Evolutionary conservation across 2,329 filamentous ascomycete genomes (phyloP), one percentile per base, ranked within the genome.

Genomic region (Teratosphaeria nubilosa): DNA sequence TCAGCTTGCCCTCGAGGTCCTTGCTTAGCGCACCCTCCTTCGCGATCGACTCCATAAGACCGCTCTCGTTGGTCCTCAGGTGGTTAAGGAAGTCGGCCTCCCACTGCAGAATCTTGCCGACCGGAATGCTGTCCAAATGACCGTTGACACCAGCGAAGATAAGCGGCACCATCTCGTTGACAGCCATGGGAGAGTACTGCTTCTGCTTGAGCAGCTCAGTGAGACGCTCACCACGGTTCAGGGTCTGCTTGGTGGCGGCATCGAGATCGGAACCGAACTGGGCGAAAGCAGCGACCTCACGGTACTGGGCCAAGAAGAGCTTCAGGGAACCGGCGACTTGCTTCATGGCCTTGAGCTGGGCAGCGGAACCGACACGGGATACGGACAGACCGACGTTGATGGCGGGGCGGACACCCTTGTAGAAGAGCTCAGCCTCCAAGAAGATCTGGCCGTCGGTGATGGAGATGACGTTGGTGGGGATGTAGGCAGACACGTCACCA

Each of bases 341-440:
- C 87, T 99, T 99, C 94, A 99, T 99, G 81, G 94, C 91, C 90
- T 97, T 99, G 78, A 97, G 86, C 86, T 99, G 94, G 76, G 94
- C 94, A 77, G 94, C 90, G 74, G 94, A 99, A 77, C 94, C 94
- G 87, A 99, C 94, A 90, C 94, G 94, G 70, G 94, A 99, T 72
- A 99, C 94, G 73, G 94, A 99, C 71, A 99, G 90, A 94, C 94
- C 94, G 88, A 99, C 94, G 86, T 99, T 99, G 80, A 99, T 99
- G 82, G 94, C 94, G 72, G 94, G 94, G 75, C 94, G 92, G 80
- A 99, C 82, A 95, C 94, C 94, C 90, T 99, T 99, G 90, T 96
- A 97, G 88, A 97, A 99, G 67, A 97, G 85, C 80, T 99, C 94
- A 69, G 92, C 80, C 82, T 99, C 94, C 83, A 99, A 85, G 90